These are phyloP conservation scores for Trichoderma gracile DNA, from an alignment of 2,329 filamentous ascomycete genomes.

Conservation along the genomic window DNA sequence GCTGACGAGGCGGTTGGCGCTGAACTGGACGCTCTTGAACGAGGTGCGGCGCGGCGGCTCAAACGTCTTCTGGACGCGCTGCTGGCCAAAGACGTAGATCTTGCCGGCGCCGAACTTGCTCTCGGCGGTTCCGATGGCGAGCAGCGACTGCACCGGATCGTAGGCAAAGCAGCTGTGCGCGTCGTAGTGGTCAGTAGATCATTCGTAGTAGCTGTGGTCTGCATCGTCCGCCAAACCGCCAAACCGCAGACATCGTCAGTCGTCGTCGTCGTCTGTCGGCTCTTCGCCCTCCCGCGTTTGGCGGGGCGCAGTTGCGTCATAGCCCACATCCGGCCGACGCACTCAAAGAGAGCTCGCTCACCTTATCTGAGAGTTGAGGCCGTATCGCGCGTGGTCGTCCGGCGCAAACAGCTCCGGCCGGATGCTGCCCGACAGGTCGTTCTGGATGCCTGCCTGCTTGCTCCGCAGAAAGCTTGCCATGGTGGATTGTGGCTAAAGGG, in stretches of 20 bases:
- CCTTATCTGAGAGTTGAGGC: conserved; percentile 76
- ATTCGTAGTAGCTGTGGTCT: no score
- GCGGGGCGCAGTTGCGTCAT: conserved; percentile 30
- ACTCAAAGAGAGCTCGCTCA: conserved; percentile 34
- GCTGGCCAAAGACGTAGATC: conserved; percentile 85
- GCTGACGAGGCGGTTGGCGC: conserved; percentile 79
- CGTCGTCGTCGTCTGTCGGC: no score
- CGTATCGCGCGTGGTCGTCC: conserved; percentile 81
- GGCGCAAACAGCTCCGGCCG: conserved; percentile 75
- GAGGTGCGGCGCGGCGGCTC: conserved; percentile 70
- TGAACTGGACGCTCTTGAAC: conserved; percentile 78
- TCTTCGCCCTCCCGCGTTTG: conserved; percentile 4
- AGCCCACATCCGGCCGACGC: neutral
- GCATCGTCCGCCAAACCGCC: no score
- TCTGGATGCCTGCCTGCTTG: conserved; percentile 90
- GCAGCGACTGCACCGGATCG: conserved; percentile 88
- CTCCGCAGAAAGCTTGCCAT: conserved; percentile 90
- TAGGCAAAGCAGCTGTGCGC: conserved; percentile 72
- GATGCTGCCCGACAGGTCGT: conserved; percentile 83
- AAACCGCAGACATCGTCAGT: no score
- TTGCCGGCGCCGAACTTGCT: conserved; percentile 82
- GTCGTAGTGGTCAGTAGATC: neutral
- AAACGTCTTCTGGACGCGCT: conserved; percentile 75
- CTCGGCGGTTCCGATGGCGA: conserved; percentile 88
- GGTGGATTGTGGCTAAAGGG: conserved; percentile 2